Evolutionary conservation across 805 yeast genomes (phyloP).

Genomic region (Cyberlindnera japonica): DNA sequence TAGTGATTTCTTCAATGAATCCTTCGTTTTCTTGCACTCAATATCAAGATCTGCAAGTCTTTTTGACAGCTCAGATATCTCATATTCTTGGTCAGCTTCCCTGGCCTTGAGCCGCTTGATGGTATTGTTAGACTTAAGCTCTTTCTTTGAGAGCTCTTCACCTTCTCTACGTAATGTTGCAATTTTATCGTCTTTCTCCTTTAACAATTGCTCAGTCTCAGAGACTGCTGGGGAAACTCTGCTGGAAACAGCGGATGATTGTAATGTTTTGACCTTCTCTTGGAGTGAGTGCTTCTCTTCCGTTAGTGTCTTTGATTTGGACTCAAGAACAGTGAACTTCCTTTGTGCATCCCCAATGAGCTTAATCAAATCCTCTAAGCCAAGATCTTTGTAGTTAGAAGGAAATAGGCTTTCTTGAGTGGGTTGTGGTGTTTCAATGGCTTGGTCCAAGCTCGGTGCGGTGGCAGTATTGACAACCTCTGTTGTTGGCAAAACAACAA

Average conservation of each 20-base stretch:
- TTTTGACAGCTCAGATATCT: constrained; percentile 20
- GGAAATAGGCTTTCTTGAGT: constrained; percentile 11
- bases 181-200: constrained; percentile 53
- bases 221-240: not conserved
- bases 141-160: constrained; percentile 64
- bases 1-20: constrained; percentile 26
- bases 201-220: constrained; percentile 29
- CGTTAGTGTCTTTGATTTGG: constrained; percentile 16
- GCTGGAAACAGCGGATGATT: constrained; percentile 1
- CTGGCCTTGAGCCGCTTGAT: constrained; percentile 58
- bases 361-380: constrained; percentile 16
- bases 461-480: not conserved
- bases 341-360: constrained; percentile 17
- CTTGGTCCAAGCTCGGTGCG: constrained; percentile 6
- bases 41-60: constrained; percentile 19
- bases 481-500: constrained; percentile 1
- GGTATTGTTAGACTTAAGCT: constrained; percentile 60
- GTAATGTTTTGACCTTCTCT: constrained; percentile 18
- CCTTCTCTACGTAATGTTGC: constrained; percentile 73
- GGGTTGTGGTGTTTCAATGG: constrained; percentile 5
- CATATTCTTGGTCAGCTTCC: constrained; percentile 37
- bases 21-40: constrained; percentile 26
- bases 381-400: constrained; percentile 9
- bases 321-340: constrained; percentile 12
- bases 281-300: constrained; percentile 25